Conservation (phyloP, 306 rosid species). For the Cicer pinnatifidum region DNA sequence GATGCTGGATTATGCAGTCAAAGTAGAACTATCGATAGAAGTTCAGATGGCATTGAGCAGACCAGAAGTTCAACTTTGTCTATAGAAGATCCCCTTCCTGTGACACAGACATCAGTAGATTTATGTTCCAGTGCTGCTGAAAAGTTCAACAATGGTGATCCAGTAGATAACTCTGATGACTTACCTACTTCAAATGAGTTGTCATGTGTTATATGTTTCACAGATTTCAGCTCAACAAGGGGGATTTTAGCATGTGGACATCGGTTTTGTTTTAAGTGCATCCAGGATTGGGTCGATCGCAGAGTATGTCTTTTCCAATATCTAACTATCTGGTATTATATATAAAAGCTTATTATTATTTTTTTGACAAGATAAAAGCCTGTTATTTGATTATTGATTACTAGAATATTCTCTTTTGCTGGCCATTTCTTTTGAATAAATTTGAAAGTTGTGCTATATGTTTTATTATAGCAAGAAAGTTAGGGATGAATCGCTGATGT, state of each 20-base stretch:
- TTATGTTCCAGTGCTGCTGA: conserved; percentile 49
- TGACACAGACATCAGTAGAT: conserved; percentile 48
- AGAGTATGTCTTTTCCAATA: conserved; percentile 56
- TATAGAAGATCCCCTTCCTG: conserved; percentile 45
- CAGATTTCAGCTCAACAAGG: conserved; percentile 71
- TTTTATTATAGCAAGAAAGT: too few relatives aligned
- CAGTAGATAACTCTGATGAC: conserved; percentile 41
- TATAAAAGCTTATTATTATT: background rate
- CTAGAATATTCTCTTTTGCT: conserved; percentile 13
- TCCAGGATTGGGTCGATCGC: conserved; percentile 73
- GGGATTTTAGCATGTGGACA: conserved; percentile 91
- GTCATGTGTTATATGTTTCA: conserved; percentile 91
- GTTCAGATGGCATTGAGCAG: conserved; percentile 51
- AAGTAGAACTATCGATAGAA: conserved; percentile 42
- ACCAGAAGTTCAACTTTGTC: conserved; percentile 39
- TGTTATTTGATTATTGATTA: conserved; percentile 15
- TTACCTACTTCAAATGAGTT: conserved; percentile 56
- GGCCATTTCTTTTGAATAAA: conserved; percentile 18
- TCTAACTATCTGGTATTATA: background rate
- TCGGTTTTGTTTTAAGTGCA: conserved; percentile 84
- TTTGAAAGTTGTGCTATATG: background rate
- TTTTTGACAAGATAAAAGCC: too few relatives aligned
- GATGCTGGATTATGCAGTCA: conserved; percentile 46
- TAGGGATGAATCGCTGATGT: too few relatives aligned
- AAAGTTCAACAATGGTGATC: conserved; percentile 40